Percentiles rank a stretch among this genome's conserved stretches.
Conservation (phyloP, 139 green algal species). For the Micractinium conductrix region DNA sequence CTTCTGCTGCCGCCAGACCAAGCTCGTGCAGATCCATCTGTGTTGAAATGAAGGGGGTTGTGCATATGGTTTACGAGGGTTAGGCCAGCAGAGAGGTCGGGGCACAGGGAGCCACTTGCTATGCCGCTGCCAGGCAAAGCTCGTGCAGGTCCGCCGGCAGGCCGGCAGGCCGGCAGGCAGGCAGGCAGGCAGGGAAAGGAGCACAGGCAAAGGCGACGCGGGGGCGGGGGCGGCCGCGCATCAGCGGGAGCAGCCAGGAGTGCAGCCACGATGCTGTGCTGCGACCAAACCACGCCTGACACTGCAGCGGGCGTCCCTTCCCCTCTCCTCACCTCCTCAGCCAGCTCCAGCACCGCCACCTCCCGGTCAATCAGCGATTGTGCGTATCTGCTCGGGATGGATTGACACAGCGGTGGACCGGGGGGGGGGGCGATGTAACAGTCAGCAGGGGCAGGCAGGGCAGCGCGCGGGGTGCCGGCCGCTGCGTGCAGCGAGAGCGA, state of each 20-base stretch:
- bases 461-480: not conserved
- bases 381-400: slow-evolving; percentile 60
- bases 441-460: not conserved
- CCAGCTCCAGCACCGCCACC: slow-evolving; percentile 66
- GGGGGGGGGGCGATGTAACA: not conserved
- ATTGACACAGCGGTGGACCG: not conserved
- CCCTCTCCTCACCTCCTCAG: slow-evolving; percentile 57
- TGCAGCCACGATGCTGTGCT: too few species aligned
- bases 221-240: too few species aligned
- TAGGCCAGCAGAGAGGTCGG: too few species aligned
- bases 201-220: not conserved
- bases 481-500: not conserved
- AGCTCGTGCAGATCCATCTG: slow-evolving; percentile 70
- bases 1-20: slow-evolving; percentile 49
- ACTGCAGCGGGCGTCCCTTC: too few species aligned
- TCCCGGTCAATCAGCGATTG: slow-evolving; percentile 75
- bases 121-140: too few species aligned
- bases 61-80: too few species aligned
- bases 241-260: too few species aligned
- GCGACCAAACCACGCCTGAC: too few species aligned
- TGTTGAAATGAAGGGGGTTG: not conserved
- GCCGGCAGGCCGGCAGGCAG: too few species aligned
- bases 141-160: too few species aligned
- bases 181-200: not conserved
- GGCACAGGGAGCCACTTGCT: too few species aligned